Conservation (phyloP, 106 monocot genomes). For the Gastrodia elata region DNA sequence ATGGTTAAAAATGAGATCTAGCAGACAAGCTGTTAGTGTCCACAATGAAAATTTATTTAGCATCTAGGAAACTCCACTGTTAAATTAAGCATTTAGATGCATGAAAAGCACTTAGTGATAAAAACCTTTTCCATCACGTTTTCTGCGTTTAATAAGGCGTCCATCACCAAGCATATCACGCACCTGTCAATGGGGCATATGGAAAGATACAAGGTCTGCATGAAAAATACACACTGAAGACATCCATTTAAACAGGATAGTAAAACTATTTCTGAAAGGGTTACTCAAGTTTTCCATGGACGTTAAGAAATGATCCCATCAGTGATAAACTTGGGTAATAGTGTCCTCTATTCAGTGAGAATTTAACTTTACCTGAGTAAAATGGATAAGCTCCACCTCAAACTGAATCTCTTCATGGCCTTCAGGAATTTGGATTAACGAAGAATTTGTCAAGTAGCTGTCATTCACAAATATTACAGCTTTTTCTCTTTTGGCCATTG, state of each 20-base stretch:
- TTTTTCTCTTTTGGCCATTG: conserved; percentile 81
- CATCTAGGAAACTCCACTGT: neutral
- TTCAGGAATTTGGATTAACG: conserved; percentile 52
- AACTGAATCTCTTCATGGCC: conserved; percentile 76
- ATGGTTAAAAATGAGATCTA: neutral
- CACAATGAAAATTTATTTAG: neutral
- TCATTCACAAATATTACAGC: conserved; percentile 60
- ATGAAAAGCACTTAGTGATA: neutral
- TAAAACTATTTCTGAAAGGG: neutral
- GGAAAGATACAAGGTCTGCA: neutral
- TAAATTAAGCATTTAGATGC: neutral
- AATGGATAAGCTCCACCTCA: conserved; percentile 81
- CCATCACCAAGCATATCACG: conserved; percentile 99
- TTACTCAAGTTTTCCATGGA: neutral
- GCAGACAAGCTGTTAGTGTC: neutral
- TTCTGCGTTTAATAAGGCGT: conserved; percentile 87
- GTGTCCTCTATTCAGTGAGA: neutral
- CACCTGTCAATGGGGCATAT: conserved; percentile 32
- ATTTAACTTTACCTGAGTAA: conserved; percentile 49
- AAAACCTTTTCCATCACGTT: conserved; percentile 87
- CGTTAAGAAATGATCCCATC: neutral
- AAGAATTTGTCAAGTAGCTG: conserved; percentile 61
- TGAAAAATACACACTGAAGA: neutral
- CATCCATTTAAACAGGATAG: neutral
- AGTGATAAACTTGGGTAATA: neutral